Base-by-base conservation (phyloP, 1,139 yeast genomes). In the Entelexis sorbosivorans region DNA sequence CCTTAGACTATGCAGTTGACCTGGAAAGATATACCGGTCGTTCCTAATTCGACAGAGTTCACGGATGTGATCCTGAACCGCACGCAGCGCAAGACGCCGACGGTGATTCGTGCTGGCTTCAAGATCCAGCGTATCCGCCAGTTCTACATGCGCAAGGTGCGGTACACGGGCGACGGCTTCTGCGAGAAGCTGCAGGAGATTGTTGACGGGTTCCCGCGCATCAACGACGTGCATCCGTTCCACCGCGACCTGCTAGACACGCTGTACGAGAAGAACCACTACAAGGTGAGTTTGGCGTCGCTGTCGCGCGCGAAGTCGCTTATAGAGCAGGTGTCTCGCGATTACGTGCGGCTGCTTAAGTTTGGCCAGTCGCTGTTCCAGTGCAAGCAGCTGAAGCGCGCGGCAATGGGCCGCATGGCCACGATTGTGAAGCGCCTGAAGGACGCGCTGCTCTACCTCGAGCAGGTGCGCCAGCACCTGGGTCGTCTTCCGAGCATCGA, bases 341-440 rank as follows among this genome's bases (percentile, higher is more conserved):
- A 91, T 73, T 91, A 91, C 67, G 83, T 81, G 58, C 79, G 99
- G 67, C 77, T 91, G 63, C 76, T 91, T 66, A 91, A 91, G 73
- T 91, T 88, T 65, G 98, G 98, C 64, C 98, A 91, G 73, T 88
- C 97, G 28, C 74, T 91, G 58, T 93, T 88, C 72, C 98, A 93
- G 73, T 91, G 99, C 76, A 91, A 91, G 72, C 98, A 93, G 73
- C 79, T 91, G 68, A 91, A 91, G 71, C 78, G 96, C 64, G 99
- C 99, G 60, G 99, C 97, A 35, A 74, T 91, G 62, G 99, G 99
- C 76, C 84, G 99, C 72, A 91, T 91, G 99, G 98, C 98, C 53
- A 91, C 99, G 48, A 87, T 91, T 64, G 80, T 82, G 63, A 91
- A 91, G 75, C 87, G 93, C 63, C 78, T 91, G 66, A 93, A 89